Evolutionary conservation across 2,329 filamentous ascomycete genomes (phyloP), one percentile per base, ranked within the genome.

Genomic region (Nigrospora oryzae): DNA sequence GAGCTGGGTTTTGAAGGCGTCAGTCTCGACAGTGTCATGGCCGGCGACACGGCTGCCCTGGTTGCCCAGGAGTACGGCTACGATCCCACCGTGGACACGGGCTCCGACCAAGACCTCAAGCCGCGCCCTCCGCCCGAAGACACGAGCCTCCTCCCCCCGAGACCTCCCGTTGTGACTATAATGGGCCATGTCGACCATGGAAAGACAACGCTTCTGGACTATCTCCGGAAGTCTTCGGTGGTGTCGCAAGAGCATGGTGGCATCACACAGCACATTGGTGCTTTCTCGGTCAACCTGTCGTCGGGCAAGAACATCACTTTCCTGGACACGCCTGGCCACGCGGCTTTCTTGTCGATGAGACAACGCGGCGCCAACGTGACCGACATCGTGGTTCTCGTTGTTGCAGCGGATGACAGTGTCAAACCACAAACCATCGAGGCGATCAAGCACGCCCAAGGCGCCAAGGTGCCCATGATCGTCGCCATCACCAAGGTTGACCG

Each of bases 181-280:
- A 98, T 98, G 94, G 93, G 93, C 3, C 93, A 98, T 53, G 93
- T 98, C 55, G 94, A 98, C 61, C 93, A 98, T 63, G 93, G 93
- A 44, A 98, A 98, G 70, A 98, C 93, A 1, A 98, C 94, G 0
- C 82, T 98, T 36, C 73, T 98, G 11, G 93, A 98, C 61, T 97
- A 84, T 67, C 72, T 98, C 38, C 86, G 93, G 34, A 94, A 95
- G 56, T 93, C 90, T 2, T 96, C 89, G 7, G 81, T 98, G 37
- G 94, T 84, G 36, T 89, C 89, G 6, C 81, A 85, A 44, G 93
- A 98, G 62, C 90, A 96, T 60, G 93, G 93, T 50, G 93, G 93
- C 33, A 98, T 98, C 60, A 98, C 93, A 0, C 93, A 98, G 63
- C 93, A 98, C 59, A 98, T 98, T 53, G 94, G 93, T 64, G 93